A percentile compares a stretch with the other conserved stretches of the same genome.
Conservation (phyloP, 108 stramenopile genomes). For the Cyclostephanos invisitatus region DNA sequence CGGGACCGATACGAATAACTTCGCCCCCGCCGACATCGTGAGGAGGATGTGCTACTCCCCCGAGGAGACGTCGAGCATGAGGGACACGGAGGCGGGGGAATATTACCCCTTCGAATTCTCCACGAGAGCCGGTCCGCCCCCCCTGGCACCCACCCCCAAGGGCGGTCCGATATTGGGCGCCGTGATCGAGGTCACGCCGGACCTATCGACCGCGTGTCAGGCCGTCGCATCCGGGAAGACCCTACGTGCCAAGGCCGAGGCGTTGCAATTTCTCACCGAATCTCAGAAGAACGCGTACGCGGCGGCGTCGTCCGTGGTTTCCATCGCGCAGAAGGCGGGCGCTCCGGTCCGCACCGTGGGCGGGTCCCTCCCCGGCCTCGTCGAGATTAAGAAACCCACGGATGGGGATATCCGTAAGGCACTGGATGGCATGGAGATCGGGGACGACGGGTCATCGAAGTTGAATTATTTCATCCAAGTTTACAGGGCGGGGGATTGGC, state of each 20-base stretch:
- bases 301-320: slow-evolving; percentile 65
- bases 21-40: slow-evolving; percentile 74
- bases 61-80: slow-evolving; percentile 36
- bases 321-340: slow-evolving; percentile 62
- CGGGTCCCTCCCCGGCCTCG: slow-evolving; percentile 69
- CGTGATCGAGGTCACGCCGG: slow-evolving; percentile 76
- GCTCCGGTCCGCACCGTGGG: slow-evolving; percentile 75
- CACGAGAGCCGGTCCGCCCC: slow-evolving; percentile 39
- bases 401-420: slow-evolving; percentile 71
- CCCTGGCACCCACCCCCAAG: slow-evolving; percentile 40
- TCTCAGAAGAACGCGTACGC: slow-evolving; percentile 63
- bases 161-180: slow-evolving; percentile 82
- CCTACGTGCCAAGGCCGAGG: slow-evolving; percentile 78
- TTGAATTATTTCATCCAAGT: slow-evolving; percentile 85
- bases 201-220: slow-evolving; percentile 60
- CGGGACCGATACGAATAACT: slow-evolving; percentile 48
- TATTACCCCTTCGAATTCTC: slow-evolving; percentile 71
- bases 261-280: slow-evolving; percentile 71
- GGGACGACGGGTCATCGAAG: slow-evolving; percentile 59
- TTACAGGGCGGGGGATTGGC: slow-evolving; percentile 81
- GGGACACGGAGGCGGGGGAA: slow-evolving; percentile 18
- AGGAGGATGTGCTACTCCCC: slow-evolving; percentile 54
- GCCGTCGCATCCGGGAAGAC: slow-evolving; percentile 62
- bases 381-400: slow-evolving; percentile 54
- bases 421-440: slow-evolving; percentile 75